These are phyloP conservation scores for Colletotrichum sojae DNA, from an alignment of 2,329 filamentous ascomycete species.

Conservation along the genomic window DNA sequence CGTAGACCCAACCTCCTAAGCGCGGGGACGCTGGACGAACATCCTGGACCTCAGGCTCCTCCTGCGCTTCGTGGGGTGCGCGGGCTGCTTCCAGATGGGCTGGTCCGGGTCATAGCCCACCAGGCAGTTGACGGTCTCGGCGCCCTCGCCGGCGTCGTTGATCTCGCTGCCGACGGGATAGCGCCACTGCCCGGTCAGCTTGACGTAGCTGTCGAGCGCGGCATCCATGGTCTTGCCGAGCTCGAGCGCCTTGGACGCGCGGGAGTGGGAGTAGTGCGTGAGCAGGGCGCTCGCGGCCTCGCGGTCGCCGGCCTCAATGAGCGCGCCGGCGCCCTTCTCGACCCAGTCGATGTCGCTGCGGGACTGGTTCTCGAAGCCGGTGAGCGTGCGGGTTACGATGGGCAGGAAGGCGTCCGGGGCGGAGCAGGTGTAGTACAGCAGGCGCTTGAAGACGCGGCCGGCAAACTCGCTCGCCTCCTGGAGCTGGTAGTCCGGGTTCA, in stretches of 20 bases:
- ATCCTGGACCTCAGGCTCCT: conserved; percentile 13
- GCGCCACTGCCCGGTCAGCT: conserved; percentile 45
- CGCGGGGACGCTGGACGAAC: conserved; percentile 19
- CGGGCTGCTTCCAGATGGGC: conserved; percentile 41
- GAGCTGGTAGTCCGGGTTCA: conserved; percentile 46
- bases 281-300: conserved; percentile 43
- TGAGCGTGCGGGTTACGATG: conserved; percentile 45
- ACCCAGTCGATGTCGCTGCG: conserved; percentile 43
- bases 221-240: conserved; percentile 43
- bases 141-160: conserved; percentile 49
- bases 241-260: conserved; percentile 44
- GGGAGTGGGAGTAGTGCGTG: conserved; percentile 45
- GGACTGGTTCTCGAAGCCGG: conserved; percentile 45
- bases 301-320: conserved; percentile 41
- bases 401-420: conserved; percentile 44
- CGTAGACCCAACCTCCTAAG: neutral
- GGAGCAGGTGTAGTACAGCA: conserved; percentile 49
- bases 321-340: conserved; percentile 42
- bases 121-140: conserved; percentile 52
- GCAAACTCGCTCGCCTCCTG: conserved; percentile 47
- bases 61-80: conserved; percentile 19
- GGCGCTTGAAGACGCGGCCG: conserved; percentile 47
- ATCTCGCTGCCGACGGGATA: conserved; percentile 48
- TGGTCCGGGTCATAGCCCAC: conserved; percentile 49
- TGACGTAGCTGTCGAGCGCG: conserved; percentile 45